phyloP scores from a whole-genome alignment of 192 early-diverging fungal genomes.

The Coemansia sp. region DNA sequence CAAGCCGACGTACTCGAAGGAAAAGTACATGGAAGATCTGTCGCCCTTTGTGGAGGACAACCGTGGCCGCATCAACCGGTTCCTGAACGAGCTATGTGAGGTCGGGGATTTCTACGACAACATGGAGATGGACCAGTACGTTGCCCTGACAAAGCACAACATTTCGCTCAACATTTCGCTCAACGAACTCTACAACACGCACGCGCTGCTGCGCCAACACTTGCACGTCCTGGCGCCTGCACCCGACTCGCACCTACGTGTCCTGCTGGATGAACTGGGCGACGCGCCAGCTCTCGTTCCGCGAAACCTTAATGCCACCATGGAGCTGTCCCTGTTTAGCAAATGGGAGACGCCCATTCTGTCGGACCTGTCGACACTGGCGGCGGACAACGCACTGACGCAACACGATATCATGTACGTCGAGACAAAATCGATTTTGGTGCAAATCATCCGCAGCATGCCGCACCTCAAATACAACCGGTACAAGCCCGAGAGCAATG shows the following conservation, averaged over 20 bases:
- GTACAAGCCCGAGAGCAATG: conserved; percentile 51
- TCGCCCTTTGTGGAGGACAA: conserved; percentile 90
- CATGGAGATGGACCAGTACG: conserved; percentile 98
- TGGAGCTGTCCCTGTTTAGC: conserved; percentile 49
- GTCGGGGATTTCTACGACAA: conserved; percentile 94
- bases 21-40: conserved; percentile 85
- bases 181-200: conserved; percentile 95
- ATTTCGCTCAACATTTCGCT: conserved; percentile 83
- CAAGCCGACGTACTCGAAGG: conserved; percentile 87
- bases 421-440: conserved; percentile 91
- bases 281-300: conserved; percentile 53
- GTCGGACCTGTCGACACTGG: conserved; percentile 72
- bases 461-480: conserved; percentile 60
- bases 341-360: conserved; percentile 50
- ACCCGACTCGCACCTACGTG: conserved; percentile 77
- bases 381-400: conserved; percentile 86
- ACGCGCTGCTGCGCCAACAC: conserved; percentile 78
- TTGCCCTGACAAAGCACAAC: conserved; percentile 91
- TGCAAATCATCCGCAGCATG: conserved; percentile 88
- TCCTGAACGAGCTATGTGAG: conserved; percentile 90
- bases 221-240: conserved; percentile 74
- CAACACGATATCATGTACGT: conserved; percentile 93
- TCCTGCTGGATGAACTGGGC: conserved; percentile 77
- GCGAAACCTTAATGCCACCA: conserved; percentile 43
- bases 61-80: conserved; percentile 79